A percentile compares a stretch with the other conserved stretches of the same genome.
Evolutionary conservation across 2,329 filamentous ascomycete genomes (phyloP).

Genomic region (Sporothrix brasiliensis): DNA sequence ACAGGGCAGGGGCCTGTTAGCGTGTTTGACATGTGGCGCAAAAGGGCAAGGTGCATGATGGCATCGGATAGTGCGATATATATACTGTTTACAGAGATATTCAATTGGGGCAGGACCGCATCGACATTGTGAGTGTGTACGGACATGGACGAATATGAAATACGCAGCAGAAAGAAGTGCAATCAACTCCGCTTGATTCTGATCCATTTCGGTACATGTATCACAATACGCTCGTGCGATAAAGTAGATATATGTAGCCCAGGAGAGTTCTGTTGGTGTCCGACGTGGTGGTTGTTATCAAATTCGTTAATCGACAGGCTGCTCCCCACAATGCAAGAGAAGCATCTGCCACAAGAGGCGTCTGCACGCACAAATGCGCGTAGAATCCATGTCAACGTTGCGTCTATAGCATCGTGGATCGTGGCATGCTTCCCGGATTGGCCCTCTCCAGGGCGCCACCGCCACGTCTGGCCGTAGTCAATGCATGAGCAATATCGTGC

Average conservation of each 20-base stretch:
- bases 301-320: no score
- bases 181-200: no score
- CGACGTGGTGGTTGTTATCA: no score
- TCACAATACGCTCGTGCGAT: neutral
- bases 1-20: slow-evolving; percentile 19
- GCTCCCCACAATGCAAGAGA: neutral
- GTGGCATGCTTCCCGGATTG: no score
- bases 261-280: neutral
- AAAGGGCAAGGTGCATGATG: neutral
- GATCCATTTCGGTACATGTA: neutral
- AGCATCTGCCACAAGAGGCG: neutral
- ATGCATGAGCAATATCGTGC: no score
- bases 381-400: neutral
- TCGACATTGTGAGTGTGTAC: neutral
- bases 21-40: slow-evolving; percentile 25
- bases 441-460: no score
- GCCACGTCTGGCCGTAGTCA: no score
- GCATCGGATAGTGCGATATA: slow-evolving; percentile 10
- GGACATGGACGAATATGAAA: no score
- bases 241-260: neutral
- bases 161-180: no score
- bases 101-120: neutral
- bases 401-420: neutral
- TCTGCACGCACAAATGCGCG: neutral
- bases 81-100: neutral